Base-by-base conservation (phyloP, 208 protist genomes). In the Ichthyophonus hoferi region DNA sequence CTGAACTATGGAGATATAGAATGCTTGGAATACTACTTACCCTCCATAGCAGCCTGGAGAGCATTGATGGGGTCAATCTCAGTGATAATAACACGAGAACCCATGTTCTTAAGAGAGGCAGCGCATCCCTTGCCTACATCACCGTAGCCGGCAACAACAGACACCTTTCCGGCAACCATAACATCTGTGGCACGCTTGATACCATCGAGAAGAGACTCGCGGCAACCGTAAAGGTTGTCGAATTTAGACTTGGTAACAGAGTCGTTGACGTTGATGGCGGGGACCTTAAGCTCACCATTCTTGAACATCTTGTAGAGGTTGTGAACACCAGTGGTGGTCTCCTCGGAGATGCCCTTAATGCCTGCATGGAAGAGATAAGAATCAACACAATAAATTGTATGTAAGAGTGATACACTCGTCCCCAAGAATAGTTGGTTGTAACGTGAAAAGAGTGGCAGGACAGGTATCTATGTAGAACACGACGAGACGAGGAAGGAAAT, bases 191-290 rank as follows among this genome's bases (percentile, higher is more conserved):
- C 98, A 92, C 98, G 97, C 94, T 99, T 99, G 94, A 99, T 98
- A 92, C 98, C 98, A 93, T 99, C 98, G 40, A 99, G 94, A 12
- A 99, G 96, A n/a, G 98, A 99, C 94, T 99, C 97, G 90, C 97
- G 95, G 94, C 97, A 98, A 93, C 97, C 97, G 95, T 99, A 99
- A 42, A 99, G 91, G 96, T 99, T 99, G 94, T 99, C 98, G 91
- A 99, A 99, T 95, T 99, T 99, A 92, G 96, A 98, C 96, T 99
- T 99, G 87, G 98, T 99, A 42, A 99, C 98, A 90, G 96, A 98
- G 95, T 99, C 98, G 95, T 99, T 99, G 67, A 99, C 98, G 95
- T 99, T 99, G 95, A 99, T 99, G 92, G 98, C 97, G 84, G 98
- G 97, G 93, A 99, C 97, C 89, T 98, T 95, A 3, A 99, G 96